A percentile compares a stretch with the other conserved stretches of the same genome.
Conservation (phyloP, 202 grass and related monocot genomes). For the Schoenoplectus tabernaemontani region DNA sequence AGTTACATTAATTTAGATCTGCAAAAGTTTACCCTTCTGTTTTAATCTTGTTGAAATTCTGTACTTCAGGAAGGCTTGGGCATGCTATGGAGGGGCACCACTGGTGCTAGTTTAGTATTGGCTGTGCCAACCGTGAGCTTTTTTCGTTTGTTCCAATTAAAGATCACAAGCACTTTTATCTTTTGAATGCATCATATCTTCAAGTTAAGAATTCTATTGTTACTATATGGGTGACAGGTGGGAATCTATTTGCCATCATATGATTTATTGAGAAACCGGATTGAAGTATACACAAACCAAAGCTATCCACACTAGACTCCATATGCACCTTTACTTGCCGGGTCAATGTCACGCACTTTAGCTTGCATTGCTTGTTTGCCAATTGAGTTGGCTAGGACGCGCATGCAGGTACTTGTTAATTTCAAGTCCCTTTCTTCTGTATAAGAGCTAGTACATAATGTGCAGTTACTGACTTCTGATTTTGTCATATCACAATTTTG, state of each 20-base stretch:
- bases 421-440: neutral
- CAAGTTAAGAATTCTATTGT: neutral
- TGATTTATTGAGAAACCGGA: conserved; percentile 74
- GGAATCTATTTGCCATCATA: conserved; percentile 87
- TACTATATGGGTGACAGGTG: conserved; percentile 32
- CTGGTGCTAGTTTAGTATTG: conserved; percentile 70
- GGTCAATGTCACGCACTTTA: conserved; percentile 58
- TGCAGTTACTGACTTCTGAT: conserved; percentile 10
- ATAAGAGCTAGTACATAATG: neutral
- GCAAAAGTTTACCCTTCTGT: neutral
- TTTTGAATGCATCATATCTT: neutral
- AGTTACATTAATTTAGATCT: neutral
- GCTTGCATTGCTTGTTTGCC: conserved; percentile 87
- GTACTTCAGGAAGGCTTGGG: conserved; percentile 64
- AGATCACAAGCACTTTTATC: neutral
- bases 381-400: conserved; percentile 81
- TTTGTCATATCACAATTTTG: no score
- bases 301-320: conserved; percentile 48
- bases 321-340: conserved; percentile 69
- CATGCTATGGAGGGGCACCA: conserved; percentile 93
- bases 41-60: conserved; percentile 23
- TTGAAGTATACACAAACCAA: conserved; percentile 55
- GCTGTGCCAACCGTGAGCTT: conserved; percentile 69
- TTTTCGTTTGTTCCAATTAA: conserved; percentile 18
- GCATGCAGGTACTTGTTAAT: conserved; percentile 69